Evolutionary conservation across 371 early-diverging fungal species (phyloP).

Genomic region (Mucor mucedo): DNA sequence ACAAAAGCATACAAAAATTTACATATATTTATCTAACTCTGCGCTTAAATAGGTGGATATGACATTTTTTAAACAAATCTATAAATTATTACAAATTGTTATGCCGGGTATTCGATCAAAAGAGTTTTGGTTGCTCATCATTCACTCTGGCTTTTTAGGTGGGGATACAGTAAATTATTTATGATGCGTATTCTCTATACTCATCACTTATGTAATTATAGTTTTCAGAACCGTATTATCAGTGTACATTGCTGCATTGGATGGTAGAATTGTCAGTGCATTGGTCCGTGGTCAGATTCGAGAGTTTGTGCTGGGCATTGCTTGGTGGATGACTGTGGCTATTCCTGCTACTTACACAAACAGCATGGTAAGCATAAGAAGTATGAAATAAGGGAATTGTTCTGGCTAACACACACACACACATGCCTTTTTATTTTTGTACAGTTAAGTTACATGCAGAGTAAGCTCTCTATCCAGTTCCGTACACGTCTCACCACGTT

Average conservation of each 20-base stretch:
- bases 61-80: constrained; percentile 73
- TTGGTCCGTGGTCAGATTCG: constrained; percentile 78
- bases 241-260: constrained; percentile 89
- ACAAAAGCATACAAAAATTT: neutral
- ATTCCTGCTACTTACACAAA: constrained; percentile 97
- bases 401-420: constrained; percentile 10
- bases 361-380: constrained; percentile 70
- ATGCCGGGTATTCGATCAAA: constrained; percentile 82
- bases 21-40: neutral
- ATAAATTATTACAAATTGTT: constrained; percentile 71
- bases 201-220: constrained; percentile 5
- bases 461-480: constrained; percentile 85
- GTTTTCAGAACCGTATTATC: constrained; percentile 86
- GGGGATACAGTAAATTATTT: neutral
- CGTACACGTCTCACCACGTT: constrained; percentile 84
- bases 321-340: constrained; percentile 91
- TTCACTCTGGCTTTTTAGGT: constrained; percentile 84
- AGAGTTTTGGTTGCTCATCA: constrained; percentile 78
- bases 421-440: constrained; percentile 23
- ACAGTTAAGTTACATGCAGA: constrained; percentile 80
- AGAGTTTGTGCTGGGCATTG: constrained; percentile 81
- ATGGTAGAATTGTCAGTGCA: constrained; percentile 91
- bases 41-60: constrained; percentile 63
- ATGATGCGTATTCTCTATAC: too few relatives aligned
- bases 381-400: too few relatives aligned